Percentiles rank a stretch among this genome's conserved stretches.
Evolutionary conservation across 1,284 basidiomycete species (phyloP).

Genomic region (Cutaneotrichosporon mucoides): DNA sequence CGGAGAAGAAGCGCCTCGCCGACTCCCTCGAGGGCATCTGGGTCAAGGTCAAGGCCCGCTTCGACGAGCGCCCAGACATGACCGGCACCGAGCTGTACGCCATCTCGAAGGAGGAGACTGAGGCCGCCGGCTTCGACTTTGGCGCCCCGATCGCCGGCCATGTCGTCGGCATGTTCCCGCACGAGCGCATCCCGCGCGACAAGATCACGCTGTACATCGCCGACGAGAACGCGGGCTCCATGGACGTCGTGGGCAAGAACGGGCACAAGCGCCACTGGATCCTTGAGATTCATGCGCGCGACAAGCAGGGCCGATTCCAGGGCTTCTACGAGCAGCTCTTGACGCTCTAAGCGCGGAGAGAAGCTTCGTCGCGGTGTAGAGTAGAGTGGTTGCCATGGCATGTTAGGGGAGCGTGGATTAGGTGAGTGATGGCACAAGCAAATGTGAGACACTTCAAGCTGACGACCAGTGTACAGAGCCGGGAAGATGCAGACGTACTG

Average conservation of each 20-base stretch:
- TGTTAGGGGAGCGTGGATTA: too few relatives aligned
- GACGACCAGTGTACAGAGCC: too few relatives aligned
- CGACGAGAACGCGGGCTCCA: slow-evolving; percentile 7
- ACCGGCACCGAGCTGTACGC: slow-evolving; percentile 15
- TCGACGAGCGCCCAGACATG: slow-evolving; percentile 14
- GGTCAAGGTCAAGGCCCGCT: slow-evolving; percentile 13
- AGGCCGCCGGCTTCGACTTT: slow-evolving; percentile 9
- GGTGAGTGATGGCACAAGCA: too few relatives aligned
- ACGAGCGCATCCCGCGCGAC: slow-evolving; percentile 21
- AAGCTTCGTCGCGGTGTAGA: too few relatives aligned
- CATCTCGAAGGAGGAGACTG: slow-evolving; percentile 4
- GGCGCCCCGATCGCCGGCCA: slow-evolving; percentile 17
- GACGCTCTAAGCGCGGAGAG: not conserved
- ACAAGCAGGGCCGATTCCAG: slow-evolving; percentile 9
- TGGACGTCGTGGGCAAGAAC: slow-evolving; percentile 8
- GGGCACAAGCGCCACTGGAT: slow-evolving; percentile 18
- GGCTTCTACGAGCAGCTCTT: slow-evolving; percentile 22
- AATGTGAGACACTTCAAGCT: too few relatives aligned
- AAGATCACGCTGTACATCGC: slow-evolving; percentile 20
- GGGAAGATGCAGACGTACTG: too few relatives aligned
- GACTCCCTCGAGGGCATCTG: slow-evolving; percentile 18
- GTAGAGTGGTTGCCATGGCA: too few relatives aligned
- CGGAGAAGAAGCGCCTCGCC: slow-evolving; percentile 9
- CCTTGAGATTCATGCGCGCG: slow-evolving; percentile 17
- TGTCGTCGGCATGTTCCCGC: slow-evolving; percentile 16